Evolutionary conservation across 768 basidiomycete genomes (phyloP).

Genomic region (Trametes cubensis): DNA sequence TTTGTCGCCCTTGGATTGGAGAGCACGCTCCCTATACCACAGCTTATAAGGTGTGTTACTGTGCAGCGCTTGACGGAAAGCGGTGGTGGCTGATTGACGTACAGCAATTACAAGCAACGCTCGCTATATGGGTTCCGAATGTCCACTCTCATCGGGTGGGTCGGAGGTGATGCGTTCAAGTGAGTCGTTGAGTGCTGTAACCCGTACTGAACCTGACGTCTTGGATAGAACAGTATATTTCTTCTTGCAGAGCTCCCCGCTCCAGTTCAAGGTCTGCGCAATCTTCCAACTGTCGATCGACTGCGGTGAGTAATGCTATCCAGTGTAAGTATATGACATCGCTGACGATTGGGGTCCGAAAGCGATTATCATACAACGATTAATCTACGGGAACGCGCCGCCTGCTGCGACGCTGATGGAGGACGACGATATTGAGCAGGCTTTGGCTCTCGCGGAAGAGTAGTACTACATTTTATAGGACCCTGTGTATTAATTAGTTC

Average conservation of each 20-base stretch:
- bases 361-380: constrained; percentile 75
- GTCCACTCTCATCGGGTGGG: constrained; percentile 83
- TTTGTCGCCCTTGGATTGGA: constrained; percentile 82
- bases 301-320: constrained; percentile 51
- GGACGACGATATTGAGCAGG: constrained; percentile 75
- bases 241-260: constrained; percentile 67
- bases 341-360: constrained; percentile 19
- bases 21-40: constrained; percentile 85
- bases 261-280: constrained; percentile 84
- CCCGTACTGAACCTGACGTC: not conserved
- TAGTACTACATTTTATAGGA: constrained; percentile 31
- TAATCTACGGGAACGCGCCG: constrained; percentile 73
- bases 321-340: constrained; percentile 2
- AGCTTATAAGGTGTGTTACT: constrained; percentile 66
- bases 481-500: not conserved
- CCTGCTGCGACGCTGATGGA: constrained; percentile 53
- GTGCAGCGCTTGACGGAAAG: not conserved
- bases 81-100: not conserved
- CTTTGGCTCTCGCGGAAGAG: constrained; percentile 66
- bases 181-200: constrained; percentile 42
- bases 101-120: constrained; percentile 75
- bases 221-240: constrained; percentile 71
- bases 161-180: constrained; percentile 87
- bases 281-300: constrained; percentile 84
- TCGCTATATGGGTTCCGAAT: constrained; percentile 85